Conservation (phyloP, 345 rosid species). For the Clarkia xantiana region DNA sequence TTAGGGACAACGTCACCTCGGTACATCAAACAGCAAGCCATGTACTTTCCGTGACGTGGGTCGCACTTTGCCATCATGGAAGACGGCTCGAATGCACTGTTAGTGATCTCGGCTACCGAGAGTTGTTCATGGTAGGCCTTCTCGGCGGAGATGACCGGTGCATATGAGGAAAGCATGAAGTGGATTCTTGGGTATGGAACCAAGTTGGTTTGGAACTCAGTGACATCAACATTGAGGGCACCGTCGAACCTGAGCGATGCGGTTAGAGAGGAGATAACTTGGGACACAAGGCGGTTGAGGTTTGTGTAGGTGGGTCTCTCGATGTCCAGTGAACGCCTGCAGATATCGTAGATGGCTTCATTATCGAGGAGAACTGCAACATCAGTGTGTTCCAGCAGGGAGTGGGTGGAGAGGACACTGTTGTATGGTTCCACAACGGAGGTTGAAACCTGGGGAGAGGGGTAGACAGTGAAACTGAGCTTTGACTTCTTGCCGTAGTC, state of each 20-base stretch:
- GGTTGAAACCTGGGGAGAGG: slow-evolving; percentile 10
- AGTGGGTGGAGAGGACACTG: slow-evolving; percentile 4
- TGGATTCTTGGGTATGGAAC: slow-evolving; percentile 11
- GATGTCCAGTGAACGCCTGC: slow-evolving; percentile 10
- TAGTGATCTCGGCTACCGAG: too few relatives aligned
- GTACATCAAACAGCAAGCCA: slow-evolving; percentile 10
- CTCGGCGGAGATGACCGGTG: slow-evolving; percentile 6
- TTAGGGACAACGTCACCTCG: slow-evolving; percentile 8
- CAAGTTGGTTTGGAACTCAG: slow-evolving; percentile 11
- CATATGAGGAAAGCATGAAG: slow-evolving; percentile 12
- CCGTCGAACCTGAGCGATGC: slow-evolving; percentile 5
- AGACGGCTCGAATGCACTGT: too few relatives aligned
- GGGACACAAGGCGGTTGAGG: slow-evolving; percentile 9
- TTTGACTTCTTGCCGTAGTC: too few relatives aligned
- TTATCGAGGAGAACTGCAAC: neutral
- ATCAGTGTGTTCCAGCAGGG: slow-evolving; percentile 3
- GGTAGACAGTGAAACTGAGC: slow-evolving; percentile 7
- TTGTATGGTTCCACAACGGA: slow-evolving; percentile 6
- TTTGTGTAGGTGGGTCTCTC: slow-evolving; percentile 11
- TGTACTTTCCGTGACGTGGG: slow-evolving; percentile 11
- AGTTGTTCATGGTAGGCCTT: too few relatives aligned
- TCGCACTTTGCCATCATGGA: slow-evolving; percentile 1
- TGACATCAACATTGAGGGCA: slow-evolving; percentile 9
- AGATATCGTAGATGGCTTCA: slow-evolving; percentile 4
- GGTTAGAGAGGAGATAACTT: slow-evolving; percentile 6